These are phyloP conservation scores for Calonectria pteridis DNA, from an alignment of 2,329 filamentous ascomycete species.

Conservation along the genomic window DNA sequence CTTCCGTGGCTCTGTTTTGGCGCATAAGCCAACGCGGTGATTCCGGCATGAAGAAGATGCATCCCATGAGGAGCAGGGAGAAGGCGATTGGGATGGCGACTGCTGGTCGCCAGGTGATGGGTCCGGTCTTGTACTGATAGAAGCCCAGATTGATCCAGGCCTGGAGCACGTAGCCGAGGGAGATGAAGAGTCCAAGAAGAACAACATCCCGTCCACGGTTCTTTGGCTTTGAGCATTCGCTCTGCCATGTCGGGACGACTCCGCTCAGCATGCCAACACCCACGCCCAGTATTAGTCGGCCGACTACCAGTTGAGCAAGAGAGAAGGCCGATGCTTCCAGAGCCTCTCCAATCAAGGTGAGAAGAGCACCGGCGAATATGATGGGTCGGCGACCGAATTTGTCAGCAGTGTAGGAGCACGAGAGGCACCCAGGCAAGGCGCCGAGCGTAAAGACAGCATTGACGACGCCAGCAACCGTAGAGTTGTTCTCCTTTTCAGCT, in stretches of 20 bases:
- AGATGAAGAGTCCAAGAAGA: background rate
- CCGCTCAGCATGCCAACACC: background rate
- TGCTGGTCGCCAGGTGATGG: background rate
- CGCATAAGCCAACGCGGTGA: conserved; percentile 1
- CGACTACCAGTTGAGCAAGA: background rate
- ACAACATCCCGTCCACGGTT: background rate
- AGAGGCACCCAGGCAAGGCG: background rate
- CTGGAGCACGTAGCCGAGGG: background rate
- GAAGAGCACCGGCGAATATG: background rate
- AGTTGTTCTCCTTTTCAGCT: background rate
- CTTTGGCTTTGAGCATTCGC: conserved; percentile 1
- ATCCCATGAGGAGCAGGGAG: background rate
- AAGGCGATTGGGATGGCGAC: background rate
- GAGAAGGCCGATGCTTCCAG: background rate
- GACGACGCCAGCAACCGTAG: background rate
- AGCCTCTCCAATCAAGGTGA: background rate
- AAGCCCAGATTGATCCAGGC: conserved; percentile 6
- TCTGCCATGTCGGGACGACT: background rate
- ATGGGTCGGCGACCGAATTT: background rate
- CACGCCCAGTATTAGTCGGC: background rate
- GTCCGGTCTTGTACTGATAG: conserved; percentile 1
- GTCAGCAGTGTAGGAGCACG: background rate
- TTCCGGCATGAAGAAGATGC: conserved; percentile 2
- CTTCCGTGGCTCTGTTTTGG: background rate
- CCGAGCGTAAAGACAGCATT: background rate